Evolutionary conservation across 306 rosid species (phyloP).

Genomic region (Calophaca sinica): DNA sequence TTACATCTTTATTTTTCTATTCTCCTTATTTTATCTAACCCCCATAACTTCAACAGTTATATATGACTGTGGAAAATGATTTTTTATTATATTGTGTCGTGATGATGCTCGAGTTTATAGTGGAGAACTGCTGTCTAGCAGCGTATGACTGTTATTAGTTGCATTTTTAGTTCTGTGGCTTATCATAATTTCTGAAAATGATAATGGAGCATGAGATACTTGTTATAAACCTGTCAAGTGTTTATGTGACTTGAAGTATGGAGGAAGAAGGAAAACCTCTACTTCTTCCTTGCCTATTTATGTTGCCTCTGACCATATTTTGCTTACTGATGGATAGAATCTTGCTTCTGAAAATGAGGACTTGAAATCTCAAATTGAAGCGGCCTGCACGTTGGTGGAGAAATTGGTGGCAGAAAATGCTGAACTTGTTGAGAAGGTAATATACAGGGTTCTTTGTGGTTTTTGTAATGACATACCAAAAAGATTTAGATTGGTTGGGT

Average conservation of each 20-base stretch:
- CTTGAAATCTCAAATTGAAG: slow-evolving; percentile 77
- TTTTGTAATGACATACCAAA: not conserved
- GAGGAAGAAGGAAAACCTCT: slow-evolving; percentile 29
- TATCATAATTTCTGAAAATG: slow-evolving; percentile 31
- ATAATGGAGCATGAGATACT: slow-evolving; percentile 21
- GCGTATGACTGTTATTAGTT: not conserved
- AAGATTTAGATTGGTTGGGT: slow-evolving; percentile 27
- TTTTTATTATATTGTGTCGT: slow-evolving; percentile 10
- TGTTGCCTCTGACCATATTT: slow-evolving; percentile 41
- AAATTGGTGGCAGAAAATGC: slow-evolving; percentile 79
- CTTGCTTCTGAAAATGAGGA: slow-evolving; percentile 60
- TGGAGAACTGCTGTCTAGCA: not conserved
- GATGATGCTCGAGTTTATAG: not conserved
- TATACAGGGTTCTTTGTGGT: slow-evolving; percentile 9
- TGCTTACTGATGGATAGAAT: slow-evolving; percentile 48
- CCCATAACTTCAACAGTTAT: too few species aligned
- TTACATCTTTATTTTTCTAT: too few species aligned
- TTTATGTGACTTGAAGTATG: slow-evolving; percentile 33
- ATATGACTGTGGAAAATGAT: slow-evolving; percentile 3
- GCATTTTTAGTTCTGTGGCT: too few species aligned
- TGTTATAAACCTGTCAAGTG: slow-evolving; percentile 19
- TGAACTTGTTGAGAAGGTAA: slow-evolving; percentile 93
- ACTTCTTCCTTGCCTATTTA: slow-evolving; percentile 32
- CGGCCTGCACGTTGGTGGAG: slow-evolving; percentile 68
- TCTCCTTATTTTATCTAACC: too few species aligned